Percentiles rank a stretch among this genome's conserved stretches.
Conservation (phyloP, 2,329 filamentous ascomycete species). For the Biscogniauxia sp. region DNA sequence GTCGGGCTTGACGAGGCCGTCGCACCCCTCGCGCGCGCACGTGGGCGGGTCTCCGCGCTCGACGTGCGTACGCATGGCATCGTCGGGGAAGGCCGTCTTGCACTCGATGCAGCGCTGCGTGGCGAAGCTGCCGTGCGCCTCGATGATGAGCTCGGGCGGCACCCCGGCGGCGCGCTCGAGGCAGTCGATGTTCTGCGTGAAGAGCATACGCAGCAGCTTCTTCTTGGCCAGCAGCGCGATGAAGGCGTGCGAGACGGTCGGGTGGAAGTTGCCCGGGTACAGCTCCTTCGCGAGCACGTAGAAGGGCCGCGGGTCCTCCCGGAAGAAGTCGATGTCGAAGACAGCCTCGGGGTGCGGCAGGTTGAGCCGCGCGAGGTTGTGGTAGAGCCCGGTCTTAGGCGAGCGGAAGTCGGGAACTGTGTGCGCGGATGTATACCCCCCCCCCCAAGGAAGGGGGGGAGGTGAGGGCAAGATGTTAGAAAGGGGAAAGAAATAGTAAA, state of each 20-base stretch:
- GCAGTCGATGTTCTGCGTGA: slow-evolving; percentile 98
- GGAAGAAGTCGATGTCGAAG: slow-evolving; percentile 90
- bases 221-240: slow-evolving; percentile 79
- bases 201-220: slow-evolving; percentile 76
- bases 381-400: slow-evolving; percentile 88
- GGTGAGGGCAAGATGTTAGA: neutral
- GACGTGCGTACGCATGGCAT: slow-evolving; percentile 71
- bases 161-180: slow-evolving; percentile 86
- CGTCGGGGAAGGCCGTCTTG: slow-evolving; percentile 66
- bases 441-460: neutral
- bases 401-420: slow-evolving; percentile 91
- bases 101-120: slow-evolving; percentile 91
- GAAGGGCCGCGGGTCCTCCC: slow-evolving; percentile 80
- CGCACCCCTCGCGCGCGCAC: slow-evolving; percentile 62
- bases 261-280: slow-evolving; percentile 84
- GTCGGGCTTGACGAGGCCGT: slow-evolving; percentile 84
- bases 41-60: slow-evolving; percentile 65
- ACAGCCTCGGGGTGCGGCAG: slow-evolving; percentile 89
- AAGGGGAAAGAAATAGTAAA: neutral
- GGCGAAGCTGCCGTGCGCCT: slow-evolving; percentile 95
- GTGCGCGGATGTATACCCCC: neutral
- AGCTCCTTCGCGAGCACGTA: slow-evolving; percentile 90
- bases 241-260: slow-evolving; percentile 88
- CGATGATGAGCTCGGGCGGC: slow-evolving; percentile 75
- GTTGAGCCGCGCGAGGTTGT: slow-evolving; percentile 82